phyloP scores from a whole-genome alignment of 2,329 filamentous ascomycete genomes.

The Coniochaeta sp. region DNA sequence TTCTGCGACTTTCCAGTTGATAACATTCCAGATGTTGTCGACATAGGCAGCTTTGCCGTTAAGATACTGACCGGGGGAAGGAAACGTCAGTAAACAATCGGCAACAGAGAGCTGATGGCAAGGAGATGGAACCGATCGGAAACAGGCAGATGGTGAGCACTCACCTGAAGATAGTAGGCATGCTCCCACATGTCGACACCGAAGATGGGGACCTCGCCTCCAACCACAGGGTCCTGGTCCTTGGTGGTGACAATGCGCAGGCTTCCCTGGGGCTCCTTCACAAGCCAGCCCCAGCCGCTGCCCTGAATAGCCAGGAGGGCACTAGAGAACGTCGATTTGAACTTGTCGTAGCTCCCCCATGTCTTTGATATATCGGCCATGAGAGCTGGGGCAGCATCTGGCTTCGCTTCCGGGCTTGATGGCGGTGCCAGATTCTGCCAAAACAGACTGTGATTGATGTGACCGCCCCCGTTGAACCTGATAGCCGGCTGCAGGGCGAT shows the following conservation, averaged over 20 bases:
- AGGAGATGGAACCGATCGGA: not conserved
- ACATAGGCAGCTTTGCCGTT: slow-evolving; percentile 69
- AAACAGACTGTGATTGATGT: slow-evolving; percentile 62
- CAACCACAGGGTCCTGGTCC: slow-evolving; percentile 72
- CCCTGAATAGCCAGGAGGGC: slow-evolving; percentile 68
- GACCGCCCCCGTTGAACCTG: slow-evolving; percentile 62
- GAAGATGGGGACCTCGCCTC: slow-evolving; percentile 60
- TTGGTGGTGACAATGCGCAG: slow-evolving; percentile 74
- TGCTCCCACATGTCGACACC: slow-evolving; percentile 93
- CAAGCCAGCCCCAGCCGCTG: slow-evolving; percentile 84
- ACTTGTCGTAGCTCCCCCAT: slow-evolving; percentile 63
- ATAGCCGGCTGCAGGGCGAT: slow-evolving; percentile 56
- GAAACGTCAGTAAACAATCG: not conserved
- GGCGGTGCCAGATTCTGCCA: slow-evolving; percentile 65
- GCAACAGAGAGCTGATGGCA: not conserved
- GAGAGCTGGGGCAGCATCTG: slow-evolving; percentile 50
- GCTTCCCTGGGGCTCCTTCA: slow-evolving; percentile 50
- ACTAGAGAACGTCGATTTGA: slow-evolving; percentile 59
- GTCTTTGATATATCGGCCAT: slow-evolving; percentile 52
- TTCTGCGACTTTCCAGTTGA: slow-evolving; percentile 68
- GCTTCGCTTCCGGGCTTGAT: slow-evolving; percentile 47
- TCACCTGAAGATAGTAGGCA: slow-evolving; percentile 77
- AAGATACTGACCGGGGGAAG: slow-evolving; percentile 48
- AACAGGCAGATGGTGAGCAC: slow-evolving; percentile 12
- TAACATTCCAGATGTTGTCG: slow-evolving; percentile 67